Conservation (phyloP, 2,329 filamentous ascomycete species). For the Penicillium decumbens region DNA sequence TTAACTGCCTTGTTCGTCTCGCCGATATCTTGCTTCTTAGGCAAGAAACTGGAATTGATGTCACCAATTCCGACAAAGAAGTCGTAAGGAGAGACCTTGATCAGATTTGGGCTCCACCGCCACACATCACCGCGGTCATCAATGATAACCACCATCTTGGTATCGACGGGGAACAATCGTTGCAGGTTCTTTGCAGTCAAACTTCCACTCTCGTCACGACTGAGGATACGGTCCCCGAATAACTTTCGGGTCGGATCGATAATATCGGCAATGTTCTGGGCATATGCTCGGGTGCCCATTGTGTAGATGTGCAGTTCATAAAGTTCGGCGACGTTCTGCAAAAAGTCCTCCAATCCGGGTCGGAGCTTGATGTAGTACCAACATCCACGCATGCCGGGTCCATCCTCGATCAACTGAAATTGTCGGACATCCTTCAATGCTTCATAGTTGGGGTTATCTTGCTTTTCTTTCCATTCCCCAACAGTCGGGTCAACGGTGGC, state of each 20-base stretch:
- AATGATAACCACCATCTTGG: constrained; percentile 98
- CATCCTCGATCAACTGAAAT: constrained; percentile 87
- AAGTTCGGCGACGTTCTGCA: constrained; percentile 69
- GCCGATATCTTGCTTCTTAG: constrained; percentile 60
- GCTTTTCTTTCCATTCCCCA: constrained; percentile 89
- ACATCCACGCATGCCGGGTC: constrained; percentile 67
- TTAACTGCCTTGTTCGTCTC: constrained; percentile 46
- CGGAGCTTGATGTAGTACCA: constrained; percentile 99
- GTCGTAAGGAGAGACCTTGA: constrained; percentile 92
- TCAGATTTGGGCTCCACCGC: constrained; percentile 86
- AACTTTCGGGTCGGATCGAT: constrained; percentile 85
- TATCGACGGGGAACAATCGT: constrained; percentile 89
- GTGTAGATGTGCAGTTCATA: constrained; percentile 98
- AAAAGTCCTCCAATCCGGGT: constrained; percentile 75
- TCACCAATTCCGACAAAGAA: constrained; percentile 98
- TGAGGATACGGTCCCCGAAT: constrained; percentile 92
- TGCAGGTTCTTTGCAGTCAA: constrained; percentile 86
- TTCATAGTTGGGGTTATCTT: constrained; percentile 81
- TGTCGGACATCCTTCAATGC: constrained; percentile 82
- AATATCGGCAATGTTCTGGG: constrained; percentile 82
- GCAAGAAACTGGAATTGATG: constrained; percentile 96
- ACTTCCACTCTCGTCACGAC: constrained; percentile 93
- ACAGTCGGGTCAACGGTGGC: constrained; percentile 95
- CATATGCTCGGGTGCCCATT: constrained; percentile 97
- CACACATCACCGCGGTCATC: constrained; percentile 96